Evolutionary conservation across 2,329 filamentous ascomycete species (phyloP).

Genomic region (Clonostachys rosea): DNA sequence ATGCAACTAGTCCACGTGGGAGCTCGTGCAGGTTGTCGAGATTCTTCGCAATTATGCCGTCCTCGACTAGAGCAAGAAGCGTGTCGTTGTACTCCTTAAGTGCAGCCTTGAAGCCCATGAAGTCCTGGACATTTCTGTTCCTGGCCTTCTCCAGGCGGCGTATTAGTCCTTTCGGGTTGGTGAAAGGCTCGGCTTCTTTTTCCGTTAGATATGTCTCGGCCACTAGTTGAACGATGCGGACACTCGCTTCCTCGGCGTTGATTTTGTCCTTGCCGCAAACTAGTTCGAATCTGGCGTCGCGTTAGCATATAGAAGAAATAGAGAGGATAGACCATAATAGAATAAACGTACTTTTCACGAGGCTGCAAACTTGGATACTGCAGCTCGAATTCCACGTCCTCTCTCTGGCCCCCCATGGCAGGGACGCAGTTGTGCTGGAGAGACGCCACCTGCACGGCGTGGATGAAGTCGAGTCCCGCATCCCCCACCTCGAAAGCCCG

Average conservation of each 20-base stretch:
- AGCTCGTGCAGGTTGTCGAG: slow-evolving; percentile 66
- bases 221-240: slow-evolving; percentile 64
- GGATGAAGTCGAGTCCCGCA: slow-evolving; percentile 43
- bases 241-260: slow-evolving; percentile 70
- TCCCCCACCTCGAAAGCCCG: slow-evolving; percentile 37
- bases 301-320: slow-evolving; percentile 7
- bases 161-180: slow-evolving; percentile 70
- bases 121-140: slow-evolving; percentile 58
- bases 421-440: slow-evolving; percentile 44
- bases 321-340: background rate
- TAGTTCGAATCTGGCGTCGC: slow-evolving; percentile 46
- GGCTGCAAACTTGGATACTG: slow-evolving; percentile 77
- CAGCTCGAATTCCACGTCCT: slow-evolving; percentile 60
- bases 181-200: slow-evolving; percentile 62
- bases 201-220: slow-evolving; percentile 74
- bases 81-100: slow-evolving; percentile 74
- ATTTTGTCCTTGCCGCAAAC: slow-evolving; percentile 76
- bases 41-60: slow-evolving; percentile 68
- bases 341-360: slow-evolving; percentile 55
- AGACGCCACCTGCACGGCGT: slow-evolving; percentile 53
- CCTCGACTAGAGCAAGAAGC: slow-evolving; percentile 59
- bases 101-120: slow-evolving; percentile 66
- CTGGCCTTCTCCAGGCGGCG: slow-evolving; percentile 73
- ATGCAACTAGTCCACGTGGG: slow-evolving; percentile 67
- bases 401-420: slow-evolving; percentile 39